Conservation (phyloP, 768 basidiomycete genomes). For the Mrakia blollopis region DNA sequence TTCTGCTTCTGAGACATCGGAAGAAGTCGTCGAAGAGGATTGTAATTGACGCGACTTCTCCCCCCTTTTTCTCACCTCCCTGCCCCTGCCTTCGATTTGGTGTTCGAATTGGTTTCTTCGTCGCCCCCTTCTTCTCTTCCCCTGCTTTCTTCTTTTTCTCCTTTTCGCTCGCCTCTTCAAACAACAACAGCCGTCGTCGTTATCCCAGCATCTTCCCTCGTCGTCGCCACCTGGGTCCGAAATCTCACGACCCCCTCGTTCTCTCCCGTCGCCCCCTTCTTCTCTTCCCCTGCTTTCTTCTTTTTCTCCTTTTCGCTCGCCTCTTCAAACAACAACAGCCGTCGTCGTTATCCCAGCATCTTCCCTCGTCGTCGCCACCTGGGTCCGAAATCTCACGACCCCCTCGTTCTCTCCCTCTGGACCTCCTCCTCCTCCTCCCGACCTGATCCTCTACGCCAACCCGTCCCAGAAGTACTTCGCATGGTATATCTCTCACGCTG, state of each 20-base stretch:
- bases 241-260: background rate
- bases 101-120: background rate
- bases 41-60: background rate
- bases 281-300: background rate
- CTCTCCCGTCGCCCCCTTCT: background rate
- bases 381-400: background rate
- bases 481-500: constrained; percentile 15
- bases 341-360: background rate
- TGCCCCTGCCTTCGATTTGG: background rate
- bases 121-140: background rate
- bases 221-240: background rate
- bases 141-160: background rate
- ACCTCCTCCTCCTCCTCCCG: background rate
- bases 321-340: background rate
- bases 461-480: background rate
- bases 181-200: constrained; percentile 8
- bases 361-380: background rate
- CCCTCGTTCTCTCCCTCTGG: background rate
- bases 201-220: background rate
- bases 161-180: background rate
- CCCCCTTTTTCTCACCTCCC: background rate
- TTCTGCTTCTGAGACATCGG: background rate
- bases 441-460: constrained; percentile 5
- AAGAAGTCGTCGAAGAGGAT: background rate
- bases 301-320: background rate